Percentiles rank a stretch among this genome's conserved stretches.
phyloP scores from a whole-genome alignment of 192 early-diverging fungal genomes.

The Rhizophagus clarus region DNA sequence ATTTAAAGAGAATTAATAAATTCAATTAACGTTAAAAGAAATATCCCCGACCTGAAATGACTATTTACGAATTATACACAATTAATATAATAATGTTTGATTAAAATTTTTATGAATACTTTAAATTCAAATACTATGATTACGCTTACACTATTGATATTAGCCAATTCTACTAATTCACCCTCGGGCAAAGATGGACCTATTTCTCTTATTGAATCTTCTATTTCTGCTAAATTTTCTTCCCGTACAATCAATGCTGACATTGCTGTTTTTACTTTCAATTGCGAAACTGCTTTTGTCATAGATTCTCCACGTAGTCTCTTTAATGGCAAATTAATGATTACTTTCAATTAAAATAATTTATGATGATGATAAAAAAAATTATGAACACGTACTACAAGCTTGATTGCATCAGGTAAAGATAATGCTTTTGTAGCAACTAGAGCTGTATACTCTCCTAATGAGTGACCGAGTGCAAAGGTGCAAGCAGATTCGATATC shows the following conservation, averaged over 20 bases:
- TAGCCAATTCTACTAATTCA: constrained; percentile 86
- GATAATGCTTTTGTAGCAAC: constrained; percentile 67
- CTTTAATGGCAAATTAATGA: constrained; percentile 36
- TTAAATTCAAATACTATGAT: neutral
- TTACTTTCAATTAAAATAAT: neutral
- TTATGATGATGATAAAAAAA: too few species aligned
- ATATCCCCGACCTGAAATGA: constrained; percentile 15
- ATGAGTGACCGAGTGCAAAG: constrained; percentile 87
- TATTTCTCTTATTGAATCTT: constrained; percentile 68
- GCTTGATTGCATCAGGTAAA: constrained; percentile 78
- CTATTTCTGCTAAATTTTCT: constrained; percentile 69
- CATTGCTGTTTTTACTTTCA: constrained; percentile 76
- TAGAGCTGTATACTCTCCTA: constrained; percentile 89
- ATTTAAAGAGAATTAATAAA: neutral
- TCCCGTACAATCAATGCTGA: constrained; percentile 82
- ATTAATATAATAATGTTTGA: neutral
- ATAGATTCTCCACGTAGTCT: constrained; percentile 85
- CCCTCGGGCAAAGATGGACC: constrained; percentile 58
- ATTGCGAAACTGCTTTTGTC: constrained; percentile 73
- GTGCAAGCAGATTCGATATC: constrained; percentile 70
- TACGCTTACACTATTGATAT: constrained; percentile 70
- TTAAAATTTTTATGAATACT: neutral
- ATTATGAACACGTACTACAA: constrained; percentile 61
- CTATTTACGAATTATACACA: neutral
- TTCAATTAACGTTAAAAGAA: neutral